Evolutionary conservation across 2,329 filamentous ascomycete genomes (phyloP), one percentile per base, ranked within the genome.

Genomic region (Colletotrichum paranaense): DNA sequence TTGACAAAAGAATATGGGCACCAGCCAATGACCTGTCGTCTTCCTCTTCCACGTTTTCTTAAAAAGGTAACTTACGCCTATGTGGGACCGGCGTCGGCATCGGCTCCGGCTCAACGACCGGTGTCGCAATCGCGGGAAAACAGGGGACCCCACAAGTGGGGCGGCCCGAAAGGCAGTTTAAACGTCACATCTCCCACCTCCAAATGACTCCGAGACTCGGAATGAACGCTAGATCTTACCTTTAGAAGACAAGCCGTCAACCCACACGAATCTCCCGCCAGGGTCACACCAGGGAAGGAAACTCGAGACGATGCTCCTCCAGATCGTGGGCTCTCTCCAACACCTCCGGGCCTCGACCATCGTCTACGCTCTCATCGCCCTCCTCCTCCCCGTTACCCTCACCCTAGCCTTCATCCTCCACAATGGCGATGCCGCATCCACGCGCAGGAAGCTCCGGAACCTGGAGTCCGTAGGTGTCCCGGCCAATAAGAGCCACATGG

Each of bases 401-500:
- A 11, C 7, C 59, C 1, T 62, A 0, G 16, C 9, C 19, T 49
- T 62, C 59, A 62, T 62, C 38, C 12, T 66, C 63, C 52, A 57
- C n/a, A 49, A 68, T 64, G 67, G 49, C 26, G 38, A 62, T 5
- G 19, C 24, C 0, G 35, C 24, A 7, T 62, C 32, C 19, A 68
- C 26, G 14, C 63, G 63, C 5, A 62, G 28, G n/a, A 56, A 52
- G 64, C 57, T 72, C 14, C 32, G 68, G 4, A 32, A 67, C 5
- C 57, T 72, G 46, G 60, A 71, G 19, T 57, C 67, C 11, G 8
- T 78, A 53, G 65, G 80, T 73, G 16, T 80, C 0, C 56, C 57
- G 2, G 32, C 7, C 3, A 77, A 76, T 24, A 78, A 80, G 46
- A 77, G 76, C 28, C 78, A 80, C 55, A 80, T 80, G 78, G 8